phyloP scores from a whole-genome alignment of 305 asterid species.

The Euphrasia arctica region DNA sequence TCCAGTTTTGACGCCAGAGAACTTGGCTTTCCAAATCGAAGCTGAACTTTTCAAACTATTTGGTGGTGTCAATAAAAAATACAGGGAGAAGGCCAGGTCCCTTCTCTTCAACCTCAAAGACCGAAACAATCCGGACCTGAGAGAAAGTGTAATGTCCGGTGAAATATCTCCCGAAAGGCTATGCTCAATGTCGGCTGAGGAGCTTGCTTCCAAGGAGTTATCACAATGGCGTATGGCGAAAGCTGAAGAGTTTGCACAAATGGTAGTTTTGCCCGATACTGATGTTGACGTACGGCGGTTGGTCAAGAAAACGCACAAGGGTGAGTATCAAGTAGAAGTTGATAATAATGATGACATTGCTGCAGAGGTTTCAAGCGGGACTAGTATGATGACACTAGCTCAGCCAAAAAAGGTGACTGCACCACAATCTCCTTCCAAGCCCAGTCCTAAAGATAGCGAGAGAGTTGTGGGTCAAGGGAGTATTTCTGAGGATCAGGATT shows the following conservation, averaged over 20 bases:
- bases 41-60: conserved; percentile 72
- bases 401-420: conserved; percentile 38
- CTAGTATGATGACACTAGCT: conserved; percentile 40
- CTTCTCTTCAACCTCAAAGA: conserved; percentile 63
- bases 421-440: conserved; percentile 40
- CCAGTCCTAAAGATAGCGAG: conserved; percentile 39
- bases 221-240: conserved; percentile 97
- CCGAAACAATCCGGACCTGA: conserved; percentile 86
- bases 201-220: conserved; percentile 98
- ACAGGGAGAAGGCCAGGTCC: conserved; percentile 77
- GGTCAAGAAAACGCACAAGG: conserved; percentile 98
- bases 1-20: conserved; percentile 41
- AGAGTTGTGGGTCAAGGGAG: conserved; percentile 36
- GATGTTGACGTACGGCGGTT: conserved; percentile 72
- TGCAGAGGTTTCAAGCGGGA: conserved; percentile 70
- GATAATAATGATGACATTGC: conserved; percentile 61
- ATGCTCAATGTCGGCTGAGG: conserved; percentile 97
- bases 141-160: conserved; percentile 88
- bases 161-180: conserved; percentile 78
- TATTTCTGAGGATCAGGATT: conserved; percentile 51
- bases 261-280: conserved; percentile 94
- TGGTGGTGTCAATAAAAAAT: conserved; percentile 94
- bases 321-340: conserved; percentile 88
- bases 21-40: conserved; percentile 66
- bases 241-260: conserved; percentile 89